Evolutionary conservation across 192 early-diverging fungal genomes (phyloP), one percentile per base, ranked within the genome.

Genomic region (Backusella tuberculispora): DNA sequence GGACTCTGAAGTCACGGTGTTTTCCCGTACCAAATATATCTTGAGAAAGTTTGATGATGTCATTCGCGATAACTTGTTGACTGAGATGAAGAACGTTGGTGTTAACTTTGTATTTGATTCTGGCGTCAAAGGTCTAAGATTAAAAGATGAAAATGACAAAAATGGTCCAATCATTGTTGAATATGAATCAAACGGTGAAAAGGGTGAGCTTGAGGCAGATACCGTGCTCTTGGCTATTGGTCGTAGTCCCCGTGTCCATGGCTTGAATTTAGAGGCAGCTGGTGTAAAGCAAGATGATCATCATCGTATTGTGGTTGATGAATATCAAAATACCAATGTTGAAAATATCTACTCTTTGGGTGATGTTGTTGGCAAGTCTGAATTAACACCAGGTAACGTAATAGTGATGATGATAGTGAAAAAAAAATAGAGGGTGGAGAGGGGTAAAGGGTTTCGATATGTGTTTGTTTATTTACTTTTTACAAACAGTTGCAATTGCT

Each of bases 161-260:
- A 81, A 78, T 45, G 84, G 84, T 17, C 88, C 89, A 10, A 82
- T 95, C 38, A 82, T 82, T 37, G 84, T 87, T 12, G 71, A 81
- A 72, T 86, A 78, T 66, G 48, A 46, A 6, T 69, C 76, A 8
- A 43, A 83, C 15, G 79, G 83, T 19, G 79, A 78, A 56, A 74
- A 88, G 26, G 74, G 60, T 9, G 69, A 76, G 66, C 87, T 83
- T 19, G 91, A 91, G 34, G 94, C 87, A 77, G 95, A 99, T 81
- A 87, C 88, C 65, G 84, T 96, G 37, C 85, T 99, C 46, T 97
- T 92, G 93, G 97, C 98, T 17, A 82, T 97, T 14, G 97, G 97
- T 44, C 89, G 98, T 50, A 79, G 81, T 38, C 92, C 97, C 43
- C 89, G 92, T 80, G 80, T 87, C 2, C 83, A 89, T 50, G 76